Evolutionary conservation across 495 filamentous ascomycete genomes (phyloP), one percentile per base, ranked within the genome.

Genomic region (Lophium mytilinum): DNA sequence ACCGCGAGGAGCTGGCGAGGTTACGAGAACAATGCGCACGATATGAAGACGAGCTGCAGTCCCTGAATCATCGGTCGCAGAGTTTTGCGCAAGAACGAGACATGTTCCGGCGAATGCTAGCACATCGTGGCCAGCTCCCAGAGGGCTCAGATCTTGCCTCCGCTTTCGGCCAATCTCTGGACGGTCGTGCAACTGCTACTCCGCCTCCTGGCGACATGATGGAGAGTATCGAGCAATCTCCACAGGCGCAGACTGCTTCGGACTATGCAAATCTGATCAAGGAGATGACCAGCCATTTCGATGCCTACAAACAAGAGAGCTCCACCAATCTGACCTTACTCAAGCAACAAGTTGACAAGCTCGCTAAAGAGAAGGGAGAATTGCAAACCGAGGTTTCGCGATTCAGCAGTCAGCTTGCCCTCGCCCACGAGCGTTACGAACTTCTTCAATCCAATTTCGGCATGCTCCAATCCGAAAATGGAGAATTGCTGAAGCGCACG

Each of bases 1-100:
- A 91, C 46, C 82, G 82, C 40, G 80, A 87, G 36, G 85, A 94
- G 61, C 76, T 89, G 14, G 78, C 88, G 60, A 76, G 83, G 39
- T 70, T 93, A 11, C 78, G 85, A 41, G 78, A 80, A 37, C 79
- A 86, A 30, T 72, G 80, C 12, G 77, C 79, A 54, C 77, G 77
- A 12, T 79, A 81, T 60, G 75, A 83, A 35, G 77, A 86, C 79
- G 92, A 96, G 64, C 77, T 96, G 36, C 79, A 86, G 57, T 84
- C 85, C 35, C 80, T 93, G 47, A 78, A 85, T 4, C 82, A 86
- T 7, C 85, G 88, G 58, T 86, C 88, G 34, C 85, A 96, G 75
- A 95, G 89, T 70, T 95, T 95, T 62, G 87, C 92, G 48, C 88
- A 88, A 66, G 93, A 99, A 73, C 83, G 93, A 36, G 91, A 99